Evolutionary conservation across 495 filamentous ascomycete species (phyloP).

Genomic region (Penicillium bovifimosum): DNA sequence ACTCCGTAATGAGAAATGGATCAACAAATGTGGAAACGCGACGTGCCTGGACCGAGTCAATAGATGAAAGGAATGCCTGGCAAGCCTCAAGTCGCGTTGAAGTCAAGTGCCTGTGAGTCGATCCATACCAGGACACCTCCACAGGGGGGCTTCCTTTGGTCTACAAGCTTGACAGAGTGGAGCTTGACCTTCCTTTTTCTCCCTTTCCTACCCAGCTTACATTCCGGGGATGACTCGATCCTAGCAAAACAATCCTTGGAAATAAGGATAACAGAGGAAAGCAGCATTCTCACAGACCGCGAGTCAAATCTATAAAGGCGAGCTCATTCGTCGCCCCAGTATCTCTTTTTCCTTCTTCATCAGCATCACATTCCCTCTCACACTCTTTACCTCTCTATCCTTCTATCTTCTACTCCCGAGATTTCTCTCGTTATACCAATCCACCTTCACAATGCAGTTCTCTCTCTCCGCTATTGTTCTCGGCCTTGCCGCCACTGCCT

Average conservation of each 20-base stretch:
- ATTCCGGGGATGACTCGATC: constrained; percentile 25
- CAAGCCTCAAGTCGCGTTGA: constrained; percentile 10
- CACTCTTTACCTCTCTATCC: constrained; percentile 26
- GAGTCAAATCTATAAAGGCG: constrained; percentile 35
- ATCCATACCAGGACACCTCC: constrained; percentile 31
- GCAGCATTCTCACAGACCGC: constrained; percentile 18
- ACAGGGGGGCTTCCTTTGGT: constrained; percentile 8
- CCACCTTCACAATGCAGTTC: constrained; percentile 40
- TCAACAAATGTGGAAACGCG: constrained; percentile 1
- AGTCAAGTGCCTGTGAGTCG: constrained; percentile 11
- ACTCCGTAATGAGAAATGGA: neutral
- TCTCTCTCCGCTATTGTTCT: constrained; percentile 24
- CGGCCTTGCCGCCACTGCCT: constrained; percentile 27
- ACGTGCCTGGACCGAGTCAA: neutral
- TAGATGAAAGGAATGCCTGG: constrained; percentile 14
- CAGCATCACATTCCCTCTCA: constrained; percentile 29
- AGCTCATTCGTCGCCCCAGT: constrained; percentile 10
- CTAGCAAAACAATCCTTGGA: constrained; percentile 7
- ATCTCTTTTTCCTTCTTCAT: constrained; percentile 22
- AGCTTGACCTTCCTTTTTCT: constrained; percentile 12
- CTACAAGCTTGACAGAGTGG: constrained; percentile 13
- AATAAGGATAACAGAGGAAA: neutral
- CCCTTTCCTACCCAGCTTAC: constrained; percentile 25
- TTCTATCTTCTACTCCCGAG: constrained; percentile 22
- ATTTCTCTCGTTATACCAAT: constrained; percentile 30